Evolutionary conservation across 306 rosid species (phyloP), one percentile per base, ranked within the genome.

Genomic region (Trifolium fragiferum): DNA sequence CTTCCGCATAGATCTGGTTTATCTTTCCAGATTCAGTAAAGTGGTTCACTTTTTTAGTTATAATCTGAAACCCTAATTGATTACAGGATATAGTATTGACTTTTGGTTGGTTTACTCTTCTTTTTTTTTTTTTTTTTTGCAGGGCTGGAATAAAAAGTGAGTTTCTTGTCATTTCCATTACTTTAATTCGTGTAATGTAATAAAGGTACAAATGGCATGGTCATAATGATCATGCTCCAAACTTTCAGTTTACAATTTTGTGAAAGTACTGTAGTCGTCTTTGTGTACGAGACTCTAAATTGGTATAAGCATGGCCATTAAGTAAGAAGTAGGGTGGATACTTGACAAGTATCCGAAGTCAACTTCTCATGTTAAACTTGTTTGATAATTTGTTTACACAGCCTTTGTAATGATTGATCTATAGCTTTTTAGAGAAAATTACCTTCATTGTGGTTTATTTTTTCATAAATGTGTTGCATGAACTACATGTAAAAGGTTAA

Each of bases 101-200:
- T 63, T 53, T 43, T 30, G 66, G 30, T 54, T 73, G 69, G 49
- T 68, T 49, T 61, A 25, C 20, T 83, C 16, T 23, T 10, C n/a
- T 86, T 41, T 38, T 41, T n/a, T n/a, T n/a, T 23, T 10, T 49
- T 86, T 38, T 84, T 38, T 86, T 86, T 87, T 89, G 90, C 99
- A 95, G 99, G 99, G 99, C 60, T 95, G 99, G 99, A 95, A 88
- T 79, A 95, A 95, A 86, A 95, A 90, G 99, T 94, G 80, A 94
- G 96, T 83, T 70, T 78, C 62, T 71, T 68, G 71, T 50, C 61
- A 14, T 81, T 85, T 55, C 58, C 6, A 49, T 49, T 70, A 66
- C 78, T 57, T 83, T 70, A 67, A 69, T 65, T 57, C 60, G 10
- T 8, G 44, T 40, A 40, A 40, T 30, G 66, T 79, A 64, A 27